phyloP scores from a whole-genome alignment of 805 yeast genomes.

The Sungouiozyma intestinalis region DNA sequence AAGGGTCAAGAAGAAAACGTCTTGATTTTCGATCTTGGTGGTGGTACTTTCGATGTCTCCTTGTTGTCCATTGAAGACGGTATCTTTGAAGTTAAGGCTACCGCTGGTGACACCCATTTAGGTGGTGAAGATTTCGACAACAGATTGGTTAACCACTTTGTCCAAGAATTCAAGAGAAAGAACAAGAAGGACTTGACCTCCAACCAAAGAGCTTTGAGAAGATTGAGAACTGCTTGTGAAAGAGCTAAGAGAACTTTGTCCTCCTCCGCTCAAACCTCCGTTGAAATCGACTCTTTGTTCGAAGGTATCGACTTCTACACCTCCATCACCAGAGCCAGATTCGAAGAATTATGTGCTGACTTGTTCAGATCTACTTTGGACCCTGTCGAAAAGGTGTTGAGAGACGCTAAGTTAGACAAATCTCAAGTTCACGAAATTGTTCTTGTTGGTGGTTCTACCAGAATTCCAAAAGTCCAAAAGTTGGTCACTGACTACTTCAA shows the following conservation, averaged over 20 bases:
- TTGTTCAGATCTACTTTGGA: slow-evolving; percentile 88
- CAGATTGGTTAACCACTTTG: slow-evolving; percentile 85
- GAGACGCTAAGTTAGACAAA: slow-evolving; percentile 85
- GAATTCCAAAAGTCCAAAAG: slow-evolving; percentile 96
- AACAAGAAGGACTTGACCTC: slow-evolving; percentile 80
- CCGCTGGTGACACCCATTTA: slow-evolving; percentile 59
- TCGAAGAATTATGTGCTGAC: slow-evolving; percentile 92
- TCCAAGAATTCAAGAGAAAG: slow-evolving; percentile 90
- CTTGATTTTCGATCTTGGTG: slow-evolving; percentile 90
- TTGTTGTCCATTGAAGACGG: slow-evolving; percentile 87
- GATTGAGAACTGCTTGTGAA: slow-evolving; percentile 96
- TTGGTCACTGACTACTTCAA: slow-evolving; percentile 92
- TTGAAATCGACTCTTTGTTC: slow-evolving; percentile 88
- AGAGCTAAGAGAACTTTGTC: slow-evolving; percentile 98
- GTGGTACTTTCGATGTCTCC: slow-evolving; percentile 97
- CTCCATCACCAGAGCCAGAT: slow-evolving; percentile 92
- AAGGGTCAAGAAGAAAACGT: slow-evolving; percentile 72
- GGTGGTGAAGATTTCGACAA: slow-evolving; percentile 98
- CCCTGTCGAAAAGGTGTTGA: slow-evolving; percentile 91
- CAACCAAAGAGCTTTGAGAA: slow-evolving; percentile 93
- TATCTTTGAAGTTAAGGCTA: slow-evolving; percentile 92
- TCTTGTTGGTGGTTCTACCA: slow-evolving; percentile 95
- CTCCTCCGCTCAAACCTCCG: slow-evolving; percentile 88
- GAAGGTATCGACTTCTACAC: slow-evolving; percentile 97
- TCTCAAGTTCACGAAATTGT: slow-evolving; percentile 85